Conservation (phyloP, 768 basidiomycete species). For the Russula foetens region DNA sequence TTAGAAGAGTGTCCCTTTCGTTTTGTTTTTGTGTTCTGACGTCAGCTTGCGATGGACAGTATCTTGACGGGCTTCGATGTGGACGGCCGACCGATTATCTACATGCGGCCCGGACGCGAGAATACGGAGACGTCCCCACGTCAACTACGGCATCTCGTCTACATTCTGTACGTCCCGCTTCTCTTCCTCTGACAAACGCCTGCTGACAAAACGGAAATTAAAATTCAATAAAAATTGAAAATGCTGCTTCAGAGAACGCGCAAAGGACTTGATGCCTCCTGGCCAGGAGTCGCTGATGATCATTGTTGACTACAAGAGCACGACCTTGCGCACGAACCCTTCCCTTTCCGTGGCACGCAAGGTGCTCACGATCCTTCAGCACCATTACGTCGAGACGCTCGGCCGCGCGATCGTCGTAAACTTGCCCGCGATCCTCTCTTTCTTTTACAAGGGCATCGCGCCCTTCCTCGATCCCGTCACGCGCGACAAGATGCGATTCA, state of each 20-base stretch:
- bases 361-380: constrained; percentile 71
- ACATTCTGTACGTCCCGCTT: constrained; percentile 57
- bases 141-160: constrained; percentile 80
- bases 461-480: constrained; percentile 88
- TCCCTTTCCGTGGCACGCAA: constrained; percentile 75
- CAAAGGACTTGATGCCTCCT: constrained; percentile 81
- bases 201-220: neutral
- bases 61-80: constrained; percentile 79
- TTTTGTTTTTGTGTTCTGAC: neutral
- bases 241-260: constrained; percentile 54
- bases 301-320: constrained; percentile 78
- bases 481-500: constrained; percentile 89
- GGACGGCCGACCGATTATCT: constrained; percentile 81
- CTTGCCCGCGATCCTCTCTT: constrained; percentile 62
- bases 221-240: neutral
- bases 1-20: neutral
- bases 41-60: constrained; percentile 30
- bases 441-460: constrained; percentile 77
- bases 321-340: constrained; percentile 76
- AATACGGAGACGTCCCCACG: constrained; percentile 73
- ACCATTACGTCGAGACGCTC: constrained; percentile 85
- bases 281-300: constrained; percentile 79
- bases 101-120: constrained; percentile 82
- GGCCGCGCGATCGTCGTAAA: constrained; percentile 80
- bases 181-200: neutral